These are phyloP conservation scores for Clonostachys byssicola DNA, from an alignment of 2,329 filamentous ascomycete genomes.

Conservation along the genomic window DNA sequence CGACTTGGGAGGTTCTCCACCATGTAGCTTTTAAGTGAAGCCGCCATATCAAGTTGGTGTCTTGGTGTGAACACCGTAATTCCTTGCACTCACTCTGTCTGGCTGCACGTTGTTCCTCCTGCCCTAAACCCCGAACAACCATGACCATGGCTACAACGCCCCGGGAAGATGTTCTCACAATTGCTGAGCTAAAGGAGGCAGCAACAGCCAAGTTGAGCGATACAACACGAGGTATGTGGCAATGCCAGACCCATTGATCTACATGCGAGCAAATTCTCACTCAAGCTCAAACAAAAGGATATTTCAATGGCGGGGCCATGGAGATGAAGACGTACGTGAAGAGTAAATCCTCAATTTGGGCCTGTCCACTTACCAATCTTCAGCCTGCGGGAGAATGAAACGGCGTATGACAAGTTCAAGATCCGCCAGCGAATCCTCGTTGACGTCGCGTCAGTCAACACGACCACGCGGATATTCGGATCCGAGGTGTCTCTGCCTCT, in stretches of 20 bases:
- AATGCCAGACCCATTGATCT: background rate
- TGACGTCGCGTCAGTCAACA: constrained; percentile 14
- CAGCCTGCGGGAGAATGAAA: constrained; percentile 48
- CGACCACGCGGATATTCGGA: constrained; percentile 10
- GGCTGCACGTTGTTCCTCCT: no score
- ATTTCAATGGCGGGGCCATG: constrained; percentile 55
- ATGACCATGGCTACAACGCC: background rate
- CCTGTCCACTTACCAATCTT: constrained; percentile 16
- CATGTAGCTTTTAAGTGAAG: no score
- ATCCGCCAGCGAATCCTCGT: constrained; percentile 30
- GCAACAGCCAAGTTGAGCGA: background rate
- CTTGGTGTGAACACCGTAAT: no score
- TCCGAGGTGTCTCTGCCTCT: constrained; percentile 37
- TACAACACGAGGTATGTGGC: background rate
- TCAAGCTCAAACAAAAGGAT: constrained; percentile 26
- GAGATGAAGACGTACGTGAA: constrained; percentile 23
- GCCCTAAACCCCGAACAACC: background rate
- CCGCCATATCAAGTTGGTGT: no score
- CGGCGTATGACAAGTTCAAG: constrained; percentile 44
- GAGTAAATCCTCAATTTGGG: background rate
- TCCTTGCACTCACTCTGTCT: no score
- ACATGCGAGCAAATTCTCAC: background rate
- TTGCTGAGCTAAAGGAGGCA: background rate
- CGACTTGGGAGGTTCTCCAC: no score
- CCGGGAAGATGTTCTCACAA: background rate